Conservation (phyloP, 2,329 filamentous ascomycete genomes). For the Gliomastix tumulicola region DNA sequence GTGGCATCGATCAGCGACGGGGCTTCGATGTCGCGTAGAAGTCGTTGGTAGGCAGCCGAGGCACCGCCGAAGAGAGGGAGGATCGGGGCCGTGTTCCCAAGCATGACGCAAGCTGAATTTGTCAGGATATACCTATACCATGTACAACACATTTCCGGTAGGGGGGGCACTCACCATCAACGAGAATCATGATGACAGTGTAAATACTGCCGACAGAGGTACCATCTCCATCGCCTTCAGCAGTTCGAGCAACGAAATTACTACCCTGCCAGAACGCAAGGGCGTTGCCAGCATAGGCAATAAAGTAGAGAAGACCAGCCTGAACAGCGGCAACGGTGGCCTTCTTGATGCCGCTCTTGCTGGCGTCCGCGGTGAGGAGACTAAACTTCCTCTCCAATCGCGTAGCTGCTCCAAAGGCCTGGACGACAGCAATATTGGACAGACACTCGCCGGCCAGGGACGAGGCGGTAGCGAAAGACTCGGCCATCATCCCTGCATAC, state of each 20-base stretch:
- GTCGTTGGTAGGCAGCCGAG: slow-evolving; percentile 48
- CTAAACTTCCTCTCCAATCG: slow-evolving; percentile 55
- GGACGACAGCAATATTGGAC: slow-evolving; percentile 53
- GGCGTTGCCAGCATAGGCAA: slow-evolving; percentile 60
- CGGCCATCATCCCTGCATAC: slow-evolving; percentile 40
- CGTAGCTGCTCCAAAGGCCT: slow-evolving; percentile 53
- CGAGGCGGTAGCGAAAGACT: slow-evolving; percentile 48
- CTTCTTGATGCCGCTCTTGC: slow-evolving; percentile 50
- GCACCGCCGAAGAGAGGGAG: slow-evolving; percentile 54
- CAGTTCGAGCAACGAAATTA: slow-evolving; percentile 34
- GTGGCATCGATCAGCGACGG: slow-evolving; percentile 36
- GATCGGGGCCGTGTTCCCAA: slow-evolving; percentile 56
- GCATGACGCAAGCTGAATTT: slow-evolving; percentile 42
- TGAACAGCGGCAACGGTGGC: slow-evolving; percentile 48
- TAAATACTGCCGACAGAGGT: slow-evolving; percentile 44
- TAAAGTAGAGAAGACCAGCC: slow-evolving; percentile 57
- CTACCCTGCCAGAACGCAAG: slow-evolving; percentile 64
- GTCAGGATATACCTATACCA: no score
- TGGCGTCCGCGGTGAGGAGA: slow-evolving; percentile 39
- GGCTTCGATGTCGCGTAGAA: slow-evolving; percentile 51
- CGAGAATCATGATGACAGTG: slow-evolving; percentile 56
- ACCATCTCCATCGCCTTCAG: slow-evolving; percentile 21
- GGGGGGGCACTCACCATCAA: no score
- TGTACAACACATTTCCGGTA: no score
- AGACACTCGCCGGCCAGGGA: slow-evolving; percentile 58